Evolutionary conservation across 352 stramenopile genomes (phyloP), one percentile per base, ranked within the genome.

Genomic region (Blastocystis sp.): DNA sequence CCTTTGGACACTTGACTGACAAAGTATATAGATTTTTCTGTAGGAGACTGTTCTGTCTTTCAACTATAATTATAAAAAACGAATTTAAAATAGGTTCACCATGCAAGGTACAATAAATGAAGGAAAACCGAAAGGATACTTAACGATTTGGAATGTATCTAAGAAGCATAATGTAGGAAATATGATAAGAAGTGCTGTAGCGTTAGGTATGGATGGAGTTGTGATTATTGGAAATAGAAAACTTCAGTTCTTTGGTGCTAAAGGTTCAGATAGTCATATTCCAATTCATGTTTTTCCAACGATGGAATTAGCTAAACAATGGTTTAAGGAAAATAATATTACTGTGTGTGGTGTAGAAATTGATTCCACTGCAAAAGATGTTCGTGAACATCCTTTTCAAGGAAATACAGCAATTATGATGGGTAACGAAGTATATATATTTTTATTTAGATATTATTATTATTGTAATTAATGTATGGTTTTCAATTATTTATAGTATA

Each of bases 341-440:
- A 73, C 70, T 16, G 79, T 95, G 55, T 67, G 88, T 34, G 86
- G 84, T 18, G 81, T 95, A 0, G 86, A 95, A 73, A 93, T 95
- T 64, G 75, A 91, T 68, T 66, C 75, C 16, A 62, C 74, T 27
- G 81, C 84, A 4, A 71, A 80, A 49, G 76, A 74, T 55, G 71
- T 87, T 9, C 45, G 76, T 2, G 75, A 84, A 31, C 64, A 82
- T 23, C 81, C 85, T 44, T 73, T 75, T 27, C 11, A 9, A 3
- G 75, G 74, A 30, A 74, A 82, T 36, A 85, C 80, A 19, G 84
- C 83, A 0, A 86, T 95, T 49, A 88, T 94, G 44, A 85, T 93
- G 76, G 84, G 84, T 35, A 95, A 95, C 66, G 84, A 95, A 72
- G 79, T 80, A 30, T 13, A 21, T 6, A 0, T 9, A 0, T 0